Evolutionary conservation across 805 yeast species (phyloP).

Genomic region (Torulaspora franciscae): DNA sequence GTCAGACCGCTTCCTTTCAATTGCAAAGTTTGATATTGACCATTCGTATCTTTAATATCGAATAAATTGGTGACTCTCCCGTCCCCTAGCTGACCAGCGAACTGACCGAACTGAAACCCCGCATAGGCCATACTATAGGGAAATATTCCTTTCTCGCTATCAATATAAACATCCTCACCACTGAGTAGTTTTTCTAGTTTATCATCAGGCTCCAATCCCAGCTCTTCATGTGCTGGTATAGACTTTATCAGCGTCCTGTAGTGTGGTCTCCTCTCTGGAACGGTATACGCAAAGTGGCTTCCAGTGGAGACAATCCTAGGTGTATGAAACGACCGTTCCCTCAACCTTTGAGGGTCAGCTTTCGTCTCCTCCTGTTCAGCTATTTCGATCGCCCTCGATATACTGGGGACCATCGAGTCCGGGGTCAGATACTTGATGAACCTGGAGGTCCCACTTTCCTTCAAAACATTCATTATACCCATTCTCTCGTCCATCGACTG

Average conservation of each 20-base stretch:
- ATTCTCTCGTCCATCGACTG: slow-evolving; percentile 23
- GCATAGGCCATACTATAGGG: slow-evolving; percentile 94
- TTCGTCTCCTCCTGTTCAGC: slow-evolving; percentile 18
- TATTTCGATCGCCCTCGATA: slow-evolving; percentile 29
- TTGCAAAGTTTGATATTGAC: slow-evolving; percentile 45
- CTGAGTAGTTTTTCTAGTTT: slow-evolving; percentile 51
- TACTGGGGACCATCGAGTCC: slow-evolving; percentile 33
- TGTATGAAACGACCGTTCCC: slow-evolving; percentile 36
- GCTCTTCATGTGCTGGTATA: slow-evolving; percentile 52
- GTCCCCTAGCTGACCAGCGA: slow-evolving; percentile 97
- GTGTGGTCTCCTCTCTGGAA: slow-evolving; percentile 57
- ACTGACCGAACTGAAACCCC: slow-evolving; percentile 92
- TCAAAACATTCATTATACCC: slow-evolving; percentile 22
- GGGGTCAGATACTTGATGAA: slow-evolving; percentile 24
- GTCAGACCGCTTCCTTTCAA: slow-evolving; percentile 90
- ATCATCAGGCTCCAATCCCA: slow-evolving; percentile 50
- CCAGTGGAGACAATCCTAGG: slow-evolving; percentile 47
- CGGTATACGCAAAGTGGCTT: slow-evolving; percentile 69
- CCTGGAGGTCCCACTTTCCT: slow-evolving; percentile 23
- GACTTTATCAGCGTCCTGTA: slow-evolving; percentile 56
- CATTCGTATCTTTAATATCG: slow-evolving; percentile 54
- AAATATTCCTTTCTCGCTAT: slow-evolving; percentile 41
- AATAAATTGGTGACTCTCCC: slow-evolving; percentile 85
- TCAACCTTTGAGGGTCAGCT: slow-evolving; percentile 20
- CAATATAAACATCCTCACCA: slow-evolving; percentile 49